Base-by-base conservation (phyloP, 352 stramenopile species). In the Pythium rishiriense region DNA sequence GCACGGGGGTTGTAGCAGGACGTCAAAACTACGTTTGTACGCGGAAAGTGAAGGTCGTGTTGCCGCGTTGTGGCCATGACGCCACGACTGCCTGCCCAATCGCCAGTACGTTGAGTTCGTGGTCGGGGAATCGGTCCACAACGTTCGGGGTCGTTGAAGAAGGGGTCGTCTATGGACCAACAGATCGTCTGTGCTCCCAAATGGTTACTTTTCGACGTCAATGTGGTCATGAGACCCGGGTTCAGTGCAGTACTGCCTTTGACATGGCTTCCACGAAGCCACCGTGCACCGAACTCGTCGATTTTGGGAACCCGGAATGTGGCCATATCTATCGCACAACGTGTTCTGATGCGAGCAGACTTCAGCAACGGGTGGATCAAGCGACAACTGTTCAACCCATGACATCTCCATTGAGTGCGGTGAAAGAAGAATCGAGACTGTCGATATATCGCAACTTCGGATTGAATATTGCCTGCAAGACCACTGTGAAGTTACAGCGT, bases 41-140 rank as follows among this genome's bases (percentile, higher is more conserved):
- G 72, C 80, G 93, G 35, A 84, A 75, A 19, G 69, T 93, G 11
- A 72, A 62, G 19, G 37, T 82, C 21, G 51, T 66, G 12, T 55
- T 96, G 25, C 85, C 85, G 25, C 74, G 87, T 33, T 96, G 87
- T 57, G 80, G 78, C 3, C 87, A 94, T 37, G 58, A 81, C n/a
- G 67, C 62, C 9, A 65, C 49, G 28, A 61, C 91, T 0, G 48
- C 75, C 5, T 96, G 87, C 65, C 51, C 78, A 25, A 76, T 66
- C 22, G 73, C 80, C 22, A 68, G 73, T 24, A 62, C 29, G 8
- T 65, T 96, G 19, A 66, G 70, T 0, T 25, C 72, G 5, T 96
- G 88, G 88, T 68, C 31, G 22, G 84, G 85, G 46, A 24, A 47
- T 46, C 12, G 70, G 19, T 62, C 54, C 25, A 53, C 74, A 31